Base-by-base conservation (phyloP, 2,329 filamentous ascomycete genomes). In the Biscogniauxia marginata region DNA sequence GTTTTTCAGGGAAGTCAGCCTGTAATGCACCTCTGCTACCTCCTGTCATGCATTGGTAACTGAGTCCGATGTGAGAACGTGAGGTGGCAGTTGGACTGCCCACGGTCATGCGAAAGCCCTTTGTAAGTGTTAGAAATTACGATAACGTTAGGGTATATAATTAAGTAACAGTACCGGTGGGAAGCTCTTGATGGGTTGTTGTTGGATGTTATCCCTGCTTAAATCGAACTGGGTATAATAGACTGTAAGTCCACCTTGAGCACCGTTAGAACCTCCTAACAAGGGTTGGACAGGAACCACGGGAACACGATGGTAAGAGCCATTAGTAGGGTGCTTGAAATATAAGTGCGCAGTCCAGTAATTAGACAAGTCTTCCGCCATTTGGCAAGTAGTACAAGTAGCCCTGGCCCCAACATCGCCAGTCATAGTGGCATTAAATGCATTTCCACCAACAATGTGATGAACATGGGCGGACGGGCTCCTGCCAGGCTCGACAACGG, bases 81-180 rank as follows among this genome's bases (percentile, higher is more conserved):
- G 48, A 24, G 16, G 53, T 58, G 7, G 53, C 49, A 11, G 60
- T 65, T 22, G 64, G 64, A 50, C 67, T 73, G 48, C 75, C 75
- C n/a, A 76, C 70, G 4, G 72, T 71, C 75, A 77, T 77, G 49
- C 75, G 71, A 66, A 77, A 77, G 22, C 75, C 74, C 70, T 73
- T 44, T 20, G 22, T n/a, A 34, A 25, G 16, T 43, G 30, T 63
- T 49, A 59, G 52, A 44, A 18, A 7, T 16, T 49, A 19, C 6
- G 22, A 7, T 25, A 3, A 30, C 19, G 20, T 3, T 18, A 11
- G 21, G 9, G 9, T 20, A 3, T 6, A 21, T 7, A 13, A 39
- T 39, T 16, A 4, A 5, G 30, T 2, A 39, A 1, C 58, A 54
- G 60, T 61, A 73, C 71, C 9, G 74, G 71, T 53, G 68, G 72